Conservation (phyloP, 768 basidiomycete genomes). For the Exsudoporus frostii region DNA sequence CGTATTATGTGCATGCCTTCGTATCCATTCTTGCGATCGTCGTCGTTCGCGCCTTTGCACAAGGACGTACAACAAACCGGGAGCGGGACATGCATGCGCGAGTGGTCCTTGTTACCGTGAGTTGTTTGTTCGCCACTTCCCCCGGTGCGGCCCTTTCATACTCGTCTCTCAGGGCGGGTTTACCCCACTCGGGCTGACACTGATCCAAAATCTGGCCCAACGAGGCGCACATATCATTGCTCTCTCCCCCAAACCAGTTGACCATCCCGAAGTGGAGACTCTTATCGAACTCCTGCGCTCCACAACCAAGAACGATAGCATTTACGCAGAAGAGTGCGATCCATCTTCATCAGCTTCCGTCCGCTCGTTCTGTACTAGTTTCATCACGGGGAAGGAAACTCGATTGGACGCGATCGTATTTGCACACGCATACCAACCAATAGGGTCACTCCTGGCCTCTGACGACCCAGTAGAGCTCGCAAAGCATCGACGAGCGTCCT, state of each 20-base stretch:
- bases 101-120: constrained; percentile 66
- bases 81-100: constrained; percentile 76
- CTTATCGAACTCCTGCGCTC: constrained; percentile 65
- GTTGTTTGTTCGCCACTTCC: constrained; percentile 15
- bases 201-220: constrained; percentile 63
- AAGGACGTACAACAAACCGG: constrained; percentile 66
- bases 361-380: constrained; percentile 63
- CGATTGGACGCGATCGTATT: constrained; percentile 78
- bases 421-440: constrained; percentile 69
- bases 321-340: constrained; percentile 80
- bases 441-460: constrained; percentile 46
- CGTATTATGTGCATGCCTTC: constrained; percentile 55
- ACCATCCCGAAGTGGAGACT: constrained; percentile 47
- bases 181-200: constrained; percentile 65
- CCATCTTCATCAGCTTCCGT: constrained; percentile 63
- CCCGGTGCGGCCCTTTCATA: neutral
- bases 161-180: constrained; percentile 58
- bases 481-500: constrained; percentile 42
- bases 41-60: constrained; percentile 56
- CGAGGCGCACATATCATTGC: constrained; percentile 81
- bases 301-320: constrained; percentile 68
- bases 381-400: constrained; percentile 61
- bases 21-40: constrained; percentile 43
- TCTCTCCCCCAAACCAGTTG: constrained; percentile 57
- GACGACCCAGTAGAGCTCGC: constrained; percentile 33